Evolutionary conservation across 176 grass and related monocot species (phyloP), one percentile per base, ranked within the genome.

Genomic region (Poa pratensis): DNA sequence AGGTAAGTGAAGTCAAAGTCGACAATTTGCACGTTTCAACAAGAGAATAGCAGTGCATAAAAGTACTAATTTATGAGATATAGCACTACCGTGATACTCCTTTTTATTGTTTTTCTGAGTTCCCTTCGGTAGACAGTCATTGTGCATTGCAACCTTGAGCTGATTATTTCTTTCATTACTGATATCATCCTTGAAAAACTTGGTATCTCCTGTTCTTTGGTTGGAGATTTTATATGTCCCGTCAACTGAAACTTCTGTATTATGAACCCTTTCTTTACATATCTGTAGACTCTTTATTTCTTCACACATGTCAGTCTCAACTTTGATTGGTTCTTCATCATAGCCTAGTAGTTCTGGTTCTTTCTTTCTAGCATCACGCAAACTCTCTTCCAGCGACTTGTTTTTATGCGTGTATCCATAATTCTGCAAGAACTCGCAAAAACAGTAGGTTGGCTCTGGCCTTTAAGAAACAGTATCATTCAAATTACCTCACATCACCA

Each of bases 341-440:
- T 93, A 98, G 28, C 96, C 96, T 69, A 95, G 87, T 46, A 98
- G 87, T 87, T 90, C 55, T 57, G 96, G 82, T 90, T 90, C 71
- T 10, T 80, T 88, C 60, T 95, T 98, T 57, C 66, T 83, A 80
- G 96, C 75, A 82, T 65, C 61, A 53, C 0, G 67, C 75, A 98
- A 40, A 83, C 87, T 88, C n/a, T 98, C 91, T 86, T 98, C 88
- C 73, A 98, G 71, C 27, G 93, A 88, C 85, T 95, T 98, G 76
- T 81, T 92, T 90, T 87, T 95, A 90, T 90, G 91, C 20, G 88
- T 98, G 87, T 98, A 94, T 63, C 93, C 96, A 69, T 72, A 81
- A 60, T 76, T 85, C 96, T 98, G 87, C 71, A 85, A 34, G 20
- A 26, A 83, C 73, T 77, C 65, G 80, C 52, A 66, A 79, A 58